phyloP scores from a whole-genome alignment of 2,329 filamentous ascomycete species.

The Fusarium secorum region DNA sequence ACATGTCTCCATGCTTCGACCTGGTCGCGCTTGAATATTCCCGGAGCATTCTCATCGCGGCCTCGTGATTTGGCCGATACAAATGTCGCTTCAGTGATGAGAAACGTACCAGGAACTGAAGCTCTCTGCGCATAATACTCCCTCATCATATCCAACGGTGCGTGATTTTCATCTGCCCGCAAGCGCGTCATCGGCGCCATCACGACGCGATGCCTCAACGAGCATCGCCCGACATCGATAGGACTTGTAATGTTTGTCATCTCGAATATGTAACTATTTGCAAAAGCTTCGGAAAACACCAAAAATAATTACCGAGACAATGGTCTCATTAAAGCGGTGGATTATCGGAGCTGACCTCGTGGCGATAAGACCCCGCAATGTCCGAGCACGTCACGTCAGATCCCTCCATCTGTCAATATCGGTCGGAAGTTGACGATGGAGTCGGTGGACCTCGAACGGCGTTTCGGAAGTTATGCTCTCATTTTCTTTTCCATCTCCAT shows the following conservation, averaged over 20 bases:
- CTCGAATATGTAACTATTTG: neutral
- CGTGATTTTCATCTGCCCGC: neutral
- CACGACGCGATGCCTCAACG: conserved; percentile 13
- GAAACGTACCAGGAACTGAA: conserved; percentile 14
- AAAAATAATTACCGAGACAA: neutral
- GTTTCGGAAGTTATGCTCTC: conserved; percentile 10
- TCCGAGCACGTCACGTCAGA: neutral
- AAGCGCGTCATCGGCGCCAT: conserved; percentile 24
- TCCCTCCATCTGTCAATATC: conserved; percentile 9
- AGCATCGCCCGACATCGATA: neutral
- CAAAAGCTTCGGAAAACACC: neutral
- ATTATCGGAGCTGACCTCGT: neutral
- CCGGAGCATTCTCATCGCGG: conserved; percentile 1
- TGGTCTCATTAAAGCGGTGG: neutral
- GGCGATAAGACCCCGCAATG: conserved; percentile 13
- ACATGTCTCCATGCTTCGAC: conserved; percentile 1
- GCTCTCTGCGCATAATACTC: conserved; percentile 27
- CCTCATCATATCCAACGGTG: conserved; percentile 3
- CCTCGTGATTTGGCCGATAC: conserved; percentile 3
- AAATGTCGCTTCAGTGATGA: conserved; percentile 19
- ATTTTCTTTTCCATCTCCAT: neutral
- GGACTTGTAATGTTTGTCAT: conserved; percentile 6
- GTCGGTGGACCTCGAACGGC: conserved; percentile 1
- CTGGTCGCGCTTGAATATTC: conserved; percentile 5
- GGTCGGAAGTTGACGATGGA: conserved; percentile 11